Conservation (phyloP, 495 filamentous ascomycete genomes). For the Mytilinidion resinicola region DNA sequence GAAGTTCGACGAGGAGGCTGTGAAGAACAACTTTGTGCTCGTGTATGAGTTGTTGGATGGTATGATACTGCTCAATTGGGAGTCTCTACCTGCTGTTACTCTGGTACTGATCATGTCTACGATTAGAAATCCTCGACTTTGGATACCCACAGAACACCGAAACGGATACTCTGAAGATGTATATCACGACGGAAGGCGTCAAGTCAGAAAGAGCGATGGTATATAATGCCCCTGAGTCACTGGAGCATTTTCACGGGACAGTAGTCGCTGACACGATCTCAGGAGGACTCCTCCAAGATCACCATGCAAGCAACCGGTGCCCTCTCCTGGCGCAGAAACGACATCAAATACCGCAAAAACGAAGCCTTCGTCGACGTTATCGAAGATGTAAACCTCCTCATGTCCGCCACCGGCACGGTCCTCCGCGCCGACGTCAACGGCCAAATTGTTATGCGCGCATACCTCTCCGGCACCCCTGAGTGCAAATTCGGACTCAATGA, state of each 20-base stretch:
- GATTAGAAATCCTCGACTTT: constrained; percentile 92
- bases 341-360: constrained; percentile 97
- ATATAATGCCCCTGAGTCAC: neutral
- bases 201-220: constrained; percentile 82
- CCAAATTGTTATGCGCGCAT: constrained; percentile 98
- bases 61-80: constrained; percentile 32
- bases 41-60: constrained; percentile 98
- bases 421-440: constrained; percentile 96
- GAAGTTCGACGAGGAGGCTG: constrained; percentile 98
- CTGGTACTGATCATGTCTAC: neutral
- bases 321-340: constrained; percentile 89
- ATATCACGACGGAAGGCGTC: constrained; percentile 99
- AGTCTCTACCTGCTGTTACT: neutral
- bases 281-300: constrained; percentile 88
- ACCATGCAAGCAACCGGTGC: constrained; percentile 99
- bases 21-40: constrained; percentile 99
- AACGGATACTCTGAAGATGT: constrained; percentile 98
- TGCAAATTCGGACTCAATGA: constrained; percentile 99
- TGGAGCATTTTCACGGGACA: neutral
- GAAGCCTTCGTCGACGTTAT: constrained; percentile 99
- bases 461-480: constrained; percentile 92
- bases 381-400: constrained; percentile 97
- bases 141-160: constrained; percentile 99
- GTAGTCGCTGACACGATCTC: constrained; percentile 6
- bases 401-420: constrained; percentile 92